Evolutionary conservation across 176 grass and related monocot genomes (phyloP), one percentile per base, ranked within the genome.

Genomic region (Calamus simplicifolius): DNA sequence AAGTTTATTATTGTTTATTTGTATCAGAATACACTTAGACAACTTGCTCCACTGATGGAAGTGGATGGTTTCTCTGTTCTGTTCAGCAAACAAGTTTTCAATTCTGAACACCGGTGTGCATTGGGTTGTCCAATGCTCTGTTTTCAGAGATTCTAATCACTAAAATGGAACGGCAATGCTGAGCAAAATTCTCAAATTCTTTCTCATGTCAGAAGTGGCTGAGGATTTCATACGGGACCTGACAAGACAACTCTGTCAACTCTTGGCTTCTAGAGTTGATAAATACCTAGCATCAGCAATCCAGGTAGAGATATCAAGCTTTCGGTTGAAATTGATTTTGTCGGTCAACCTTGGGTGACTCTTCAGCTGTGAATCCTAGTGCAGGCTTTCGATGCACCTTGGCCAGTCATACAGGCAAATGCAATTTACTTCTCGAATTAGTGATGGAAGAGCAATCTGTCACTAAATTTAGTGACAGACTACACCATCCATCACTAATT

Each of bases 151-250:
- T 23, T 19, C 51, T 29, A 7, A 25, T n/a, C 51, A 12, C 48
- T 69, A 63, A 43, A 43, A 43, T 43, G 35, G 12, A 43, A 6
- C 35, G 12, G 50, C 56, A 15, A 66, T 51, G 14, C 7, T 29
- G 6, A 8, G 5, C 15, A 4, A 16, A 16, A 49, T 28, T 49
- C 4, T 55, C 8, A 43, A 15, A 21, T 57, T 66, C 29, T 75
- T 59, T 62, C 10, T 14, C 66, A 18, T 83, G 23, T 29, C 63
- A 97, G 92, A 64, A 79, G 83, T 12, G 86, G 91, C 51, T 91
- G 81, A 91, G 72, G 87, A 91, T 75, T 97, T 97, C 77, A 87
- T 91, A 69, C 90, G 73, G 65, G 92, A 97, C 76, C 66, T 97
- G 57, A 73, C 92, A 56, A 81, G 84, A 65, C 83, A 87, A 78